These are phyloP conservation scores for Aspergillus carlsbadensis DNA, from an alignment of 495 filamentous ascomycete species.

Conservation along the genomic window DNA sequence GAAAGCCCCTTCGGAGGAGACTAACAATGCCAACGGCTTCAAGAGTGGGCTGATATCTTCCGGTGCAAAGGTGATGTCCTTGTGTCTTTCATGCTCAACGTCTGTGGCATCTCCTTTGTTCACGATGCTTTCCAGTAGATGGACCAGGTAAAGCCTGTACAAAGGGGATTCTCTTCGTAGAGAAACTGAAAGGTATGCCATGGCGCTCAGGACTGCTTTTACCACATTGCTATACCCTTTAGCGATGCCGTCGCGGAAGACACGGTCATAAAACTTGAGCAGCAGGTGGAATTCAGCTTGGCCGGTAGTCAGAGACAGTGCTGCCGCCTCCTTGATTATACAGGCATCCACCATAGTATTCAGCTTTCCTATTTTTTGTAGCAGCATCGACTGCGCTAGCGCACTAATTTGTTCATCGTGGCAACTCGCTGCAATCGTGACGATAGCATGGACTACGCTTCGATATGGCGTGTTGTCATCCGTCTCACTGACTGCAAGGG, in stretches of 20 bases:
- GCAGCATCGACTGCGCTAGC: conserved; percentile 90
- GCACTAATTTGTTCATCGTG: conserved; percentile 90
- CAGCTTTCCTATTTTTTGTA: conserved; percentile 88
- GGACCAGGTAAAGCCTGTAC: conserved; percentile 73
- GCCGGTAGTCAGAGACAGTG: conserved; percentile 71
- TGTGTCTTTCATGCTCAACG: conserved; percentile 59
- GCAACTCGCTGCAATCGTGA: conserved; percentile 75
- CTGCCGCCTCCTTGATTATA: conserved; percentile 78
- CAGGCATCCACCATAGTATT: conserved; percentile 72
- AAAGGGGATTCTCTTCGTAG: conserved; percentile 65
- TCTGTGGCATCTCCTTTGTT: conserved; percentile 76
- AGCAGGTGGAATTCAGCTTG: conserved; percentile 77
- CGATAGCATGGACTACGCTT: conserved; percentile 85
- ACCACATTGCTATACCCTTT: conserved; percentile 54
- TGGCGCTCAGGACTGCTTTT: conserved; percentile 55
- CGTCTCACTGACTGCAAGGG: conserved; percentile 65
- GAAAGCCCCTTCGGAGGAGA: too few species aligned
- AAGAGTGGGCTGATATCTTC: conserved; percentile 82
- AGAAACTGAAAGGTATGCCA: conserved; percentile 69
- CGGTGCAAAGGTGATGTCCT: conserved; percentile 74
- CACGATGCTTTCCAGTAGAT: conserved; percentile 84
- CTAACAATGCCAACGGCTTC: conserved; percentile 73
- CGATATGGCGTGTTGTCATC: conserved; percentile 75
- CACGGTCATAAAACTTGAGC: conserved; percentile 74
- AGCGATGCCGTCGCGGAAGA: conserved; percentile 68